These are phyloP conservation scores for Neocallimastix lanati DNA, from an alignment of 192 early-diverging fungal species.

Conservation along the genomic window DNA sequence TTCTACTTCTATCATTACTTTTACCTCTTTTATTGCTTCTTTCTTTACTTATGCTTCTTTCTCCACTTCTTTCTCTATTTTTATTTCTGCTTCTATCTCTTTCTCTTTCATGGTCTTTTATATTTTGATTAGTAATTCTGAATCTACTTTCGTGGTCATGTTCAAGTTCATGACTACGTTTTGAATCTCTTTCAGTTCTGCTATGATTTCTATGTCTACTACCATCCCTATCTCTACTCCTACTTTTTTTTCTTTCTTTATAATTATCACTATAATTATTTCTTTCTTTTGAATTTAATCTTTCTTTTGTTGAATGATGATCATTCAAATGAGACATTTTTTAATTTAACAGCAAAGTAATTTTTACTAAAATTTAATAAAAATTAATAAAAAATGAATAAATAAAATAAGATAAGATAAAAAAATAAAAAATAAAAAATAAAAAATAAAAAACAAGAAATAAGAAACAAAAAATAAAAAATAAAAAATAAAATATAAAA, in stretches of 20 bases:
- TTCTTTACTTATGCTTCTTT: not conserved
- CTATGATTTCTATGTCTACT: not conserved
- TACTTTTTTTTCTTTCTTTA: not conserved
- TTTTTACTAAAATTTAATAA: too few species aligned
- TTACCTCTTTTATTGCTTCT: not conserved
- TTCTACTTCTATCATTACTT: not conserved
- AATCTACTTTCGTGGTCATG: too few species aligned
- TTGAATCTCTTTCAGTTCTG: too few species aligned
- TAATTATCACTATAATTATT: not conserved
- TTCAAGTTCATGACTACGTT: too few species aligned
- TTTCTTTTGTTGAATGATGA: not conserved
- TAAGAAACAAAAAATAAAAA: too few species aligned
- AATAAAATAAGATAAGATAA: too few species aligned
- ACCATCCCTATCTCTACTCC: not conserved
- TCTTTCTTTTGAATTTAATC: not conserved
- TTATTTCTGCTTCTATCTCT: not conserved
- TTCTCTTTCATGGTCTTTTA: not conserved
- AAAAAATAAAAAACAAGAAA: too few species aligned
- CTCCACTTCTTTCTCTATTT: not conserved
- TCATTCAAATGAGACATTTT: not conserved
- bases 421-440: too few species aligned
- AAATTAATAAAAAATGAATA: too few species aligned
- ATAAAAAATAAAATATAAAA: too few species aligned
- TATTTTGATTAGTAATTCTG: too few species aligned
- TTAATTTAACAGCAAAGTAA: too few species aligned